Percentiles rank a stretch among this genome's conserved stretches.
Evolutionary conservation across 805 yeast species (phyloP).

Genomic region (Wickerhamiella shivajii): DNA sequence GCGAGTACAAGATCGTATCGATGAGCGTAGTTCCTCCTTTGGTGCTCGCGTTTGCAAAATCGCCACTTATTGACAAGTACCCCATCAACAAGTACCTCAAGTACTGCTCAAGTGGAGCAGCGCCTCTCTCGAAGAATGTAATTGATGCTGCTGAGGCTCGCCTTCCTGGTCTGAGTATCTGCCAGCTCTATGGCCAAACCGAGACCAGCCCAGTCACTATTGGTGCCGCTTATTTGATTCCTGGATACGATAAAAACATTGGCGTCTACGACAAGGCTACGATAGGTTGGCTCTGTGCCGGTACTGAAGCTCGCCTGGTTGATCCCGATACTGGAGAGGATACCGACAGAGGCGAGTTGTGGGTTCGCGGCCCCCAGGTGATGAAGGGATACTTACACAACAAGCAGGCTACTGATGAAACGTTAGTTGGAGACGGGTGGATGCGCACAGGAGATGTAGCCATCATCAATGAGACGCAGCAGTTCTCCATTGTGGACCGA

Average conservation of each 20-base stretch:
- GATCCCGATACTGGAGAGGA: conserved; percentile 15
- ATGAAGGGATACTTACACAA: conserved; percentile 36
- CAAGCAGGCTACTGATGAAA: conserved; percentile 31
- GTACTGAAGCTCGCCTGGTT: conserved; percentile 35
- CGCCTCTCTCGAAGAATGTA: conserved; percentile 25
- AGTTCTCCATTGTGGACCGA: conserved; percentile 36
- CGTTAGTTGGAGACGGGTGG: conserved; percentile 37
- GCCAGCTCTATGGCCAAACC: conserved; percentile 32
- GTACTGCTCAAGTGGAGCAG: conserved; percentile 30
- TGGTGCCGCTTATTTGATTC: conserved; percentile 14
- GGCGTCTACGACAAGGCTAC: neutral
- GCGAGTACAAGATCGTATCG: conserved; percentile 24
- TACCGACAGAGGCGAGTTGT: conserved; percentile 38
- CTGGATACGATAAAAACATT: neutral
- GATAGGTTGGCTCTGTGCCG: conserved; percentile 28
- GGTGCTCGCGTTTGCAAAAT: conserved; percentile 32
- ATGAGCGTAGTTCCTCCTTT: conserved; percentile 29
- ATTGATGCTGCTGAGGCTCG: conserved; percentile 2
- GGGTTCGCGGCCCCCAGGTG: conserved; percentile 40
- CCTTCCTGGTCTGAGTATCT: conserved; percentile 4
- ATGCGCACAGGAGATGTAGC: conserved; percentile 43
- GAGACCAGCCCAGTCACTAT: conserved; percentile 43
- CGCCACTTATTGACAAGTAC: conserved; percentile 29
- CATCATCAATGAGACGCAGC: conserved; percentile 26
- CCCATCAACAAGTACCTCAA: conserved; percentile 29